Base-by-base conservation (phyloP, 73 alveolate species). In the Paramecium pentaurelia region DNA sequence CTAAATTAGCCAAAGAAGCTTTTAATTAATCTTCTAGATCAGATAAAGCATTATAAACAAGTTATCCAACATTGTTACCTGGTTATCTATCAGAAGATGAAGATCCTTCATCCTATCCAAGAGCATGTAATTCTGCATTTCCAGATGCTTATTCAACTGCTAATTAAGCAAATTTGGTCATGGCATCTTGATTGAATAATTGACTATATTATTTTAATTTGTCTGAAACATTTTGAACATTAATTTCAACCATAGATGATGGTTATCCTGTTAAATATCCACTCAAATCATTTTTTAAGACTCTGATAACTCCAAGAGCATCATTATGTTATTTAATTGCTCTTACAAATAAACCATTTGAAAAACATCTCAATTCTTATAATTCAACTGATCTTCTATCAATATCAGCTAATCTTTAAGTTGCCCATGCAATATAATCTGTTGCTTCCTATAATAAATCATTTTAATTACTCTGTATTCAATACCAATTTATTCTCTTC, bases 91-190 rank as follows among this genome's bases (percentile, higher is more conserved):
- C 16, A 25, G 77, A n/a, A 2, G 64, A 25, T 45, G 64, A 34
- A 6, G 49, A 40, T 80, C 20, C 71, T 6, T 80, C 77, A 20
- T 22, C 38, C 25, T 80, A 45, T 80, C 91, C 91, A 8, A 73
- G 64, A 10, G 91, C 91, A 80, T 80, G 91, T 80, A 80, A 45
- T 80, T 80, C 91, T 22, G 91, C 91, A 80, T 47, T 47, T 42
- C 91, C 91, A 8, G 91, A 80, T 22, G 91, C 91, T 80, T 80
- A 80, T 80, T 80, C 91, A 16, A 77, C 34, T 16, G 91, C 91
- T 12, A 80, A 47, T 80, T 80, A 49, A 10, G 58, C 77, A 44
- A 80, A 80, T 47, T 80, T 80, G 6, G 47, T 45, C 51, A 80
- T 80, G 12, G 91, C 91, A 20, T 80, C 44, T 80, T 80, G 28